Conservation (phyloP, 2,329 filamentous ascomycete genomes). For the Penicillium sp. region DNA sequence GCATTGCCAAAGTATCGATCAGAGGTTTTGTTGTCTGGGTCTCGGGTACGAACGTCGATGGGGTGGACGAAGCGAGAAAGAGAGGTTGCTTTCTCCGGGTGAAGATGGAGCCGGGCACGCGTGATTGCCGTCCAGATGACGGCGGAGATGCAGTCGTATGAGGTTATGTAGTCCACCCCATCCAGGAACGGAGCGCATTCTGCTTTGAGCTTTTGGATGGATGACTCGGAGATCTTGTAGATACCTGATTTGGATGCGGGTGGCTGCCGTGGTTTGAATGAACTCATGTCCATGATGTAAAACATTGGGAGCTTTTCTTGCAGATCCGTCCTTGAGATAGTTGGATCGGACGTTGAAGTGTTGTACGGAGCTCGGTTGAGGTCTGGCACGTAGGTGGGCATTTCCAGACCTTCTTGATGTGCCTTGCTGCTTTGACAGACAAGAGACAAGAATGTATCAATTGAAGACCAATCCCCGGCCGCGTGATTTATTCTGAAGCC, state of each 20-base stretch:
- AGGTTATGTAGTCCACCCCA: slow-evolving; percentile 21
- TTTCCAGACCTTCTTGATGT: slow-evolving; percentile 10
- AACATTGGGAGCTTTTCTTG: slow-evolving; percentile 14
- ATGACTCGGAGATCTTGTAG: slow-evolving; percentile 15
- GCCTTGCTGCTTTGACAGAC: slow-evolving; percentile 21
- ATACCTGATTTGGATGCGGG: slow-evolving; percentile 11
- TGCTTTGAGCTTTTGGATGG: slow-evolving; percentile 16
- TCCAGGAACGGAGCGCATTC: slow-evolving; percentile 10
- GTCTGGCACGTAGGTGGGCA: slow-evolving; percentile 17
- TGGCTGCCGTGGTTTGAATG: slow-evolving; percentile 7
- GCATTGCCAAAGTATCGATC: slow-evolving; percentile 25
- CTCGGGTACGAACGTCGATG: slow-evolving; percentile 22
- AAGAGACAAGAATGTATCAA: slow-evolving; percentile 22
- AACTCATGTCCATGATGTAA: slow-evolving; percentile 14
- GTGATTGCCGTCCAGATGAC: slow-evolving; percentile 25
- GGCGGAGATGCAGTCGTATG: slow-evolving; percentile 27
- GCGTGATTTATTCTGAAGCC: slow-evolving; percentile 20
- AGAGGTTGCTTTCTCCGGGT: slow-evolving; percentile 11
- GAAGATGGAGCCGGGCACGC: slow-evolving; percentile 18
- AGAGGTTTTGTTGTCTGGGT: slow-evolving; percentile 18
- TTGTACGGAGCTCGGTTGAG: slow-evolving; percentile 23
- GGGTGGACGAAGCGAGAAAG: slow-evolving; percentile 19
- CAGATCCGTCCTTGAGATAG: slow-evolving; percentile 6
- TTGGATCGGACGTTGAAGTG: neutral
- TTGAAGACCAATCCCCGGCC: slow-evolving; percentile 25